A percentile compares a stretch with the other conserved stretches of the same genome.
phyloP scores from a whole-genome alignment of 2,329 filamentous ascomycete species.

The Beauveria sp. region DNA sequence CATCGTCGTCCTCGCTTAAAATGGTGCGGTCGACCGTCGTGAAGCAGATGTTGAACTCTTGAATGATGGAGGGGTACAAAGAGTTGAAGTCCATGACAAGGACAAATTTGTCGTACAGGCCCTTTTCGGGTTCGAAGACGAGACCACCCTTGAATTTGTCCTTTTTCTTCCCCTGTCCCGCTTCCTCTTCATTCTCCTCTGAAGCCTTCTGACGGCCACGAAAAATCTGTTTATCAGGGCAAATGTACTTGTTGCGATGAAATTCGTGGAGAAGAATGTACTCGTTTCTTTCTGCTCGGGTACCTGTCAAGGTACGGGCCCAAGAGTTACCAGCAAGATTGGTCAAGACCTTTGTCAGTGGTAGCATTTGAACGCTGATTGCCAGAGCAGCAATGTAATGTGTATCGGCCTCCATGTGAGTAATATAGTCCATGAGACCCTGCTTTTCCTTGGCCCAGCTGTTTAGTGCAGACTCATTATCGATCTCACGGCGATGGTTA shows the following conservation, averaged over 20 bases:
- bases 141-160: conserved; percentile 99
- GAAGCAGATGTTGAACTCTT: conserved; percentile 99
- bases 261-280: conserved; percentile 99
- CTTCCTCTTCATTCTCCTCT: conserved; percentile 65
- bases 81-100: conserved; percentile 99
- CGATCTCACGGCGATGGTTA: conserved; percentile 71
- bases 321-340: conserved; percentile 97
- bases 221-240: conserved; percentile 85
- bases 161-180: conserved; percentile 81
- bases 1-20: conserved; percentile 68
- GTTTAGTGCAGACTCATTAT: conserved; percentile 79
- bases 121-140: conserved; percentile 95
- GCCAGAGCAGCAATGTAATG: conserved; percentile 92
- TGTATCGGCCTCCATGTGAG: conserved; percentile 90
- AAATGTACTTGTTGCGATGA: conserved; percentile 94
- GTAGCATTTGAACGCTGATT: conserved; percentile 81
- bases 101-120: conserved; percentile 95
- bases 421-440: conserved; percentile 87
- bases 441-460: conserved; percentile 72
- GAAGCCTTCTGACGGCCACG: conserved; percentile 66
- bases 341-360: conserved; percentile 88
- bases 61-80: conserved; percentile 95
- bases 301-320: conserved; percentile 92
- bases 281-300: conserved; percentile 93
- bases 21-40: conserved; percentile 81